Conservation (phyloP, 2,329 filamentous ascomycete genomes). For the Hirsutella thompsonii region DNA sequence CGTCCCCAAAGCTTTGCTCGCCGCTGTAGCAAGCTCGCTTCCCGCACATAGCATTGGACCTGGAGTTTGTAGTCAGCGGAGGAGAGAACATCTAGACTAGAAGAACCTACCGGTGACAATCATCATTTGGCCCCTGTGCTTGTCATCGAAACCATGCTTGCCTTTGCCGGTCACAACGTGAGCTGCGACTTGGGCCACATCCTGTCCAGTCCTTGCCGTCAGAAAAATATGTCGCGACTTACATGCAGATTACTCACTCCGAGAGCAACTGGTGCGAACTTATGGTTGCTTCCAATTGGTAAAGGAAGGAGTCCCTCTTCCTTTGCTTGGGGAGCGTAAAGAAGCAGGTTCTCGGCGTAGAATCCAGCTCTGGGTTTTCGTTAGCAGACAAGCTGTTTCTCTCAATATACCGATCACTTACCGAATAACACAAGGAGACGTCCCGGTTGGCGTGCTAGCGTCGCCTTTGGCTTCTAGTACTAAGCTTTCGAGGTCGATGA, state of each 20-base stretch:
- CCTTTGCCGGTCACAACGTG: neutral
- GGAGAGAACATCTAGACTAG: neutral
- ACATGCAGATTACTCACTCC: neutral
- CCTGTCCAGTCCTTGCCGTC: neutral
- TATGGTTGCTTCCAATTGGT: neutral
- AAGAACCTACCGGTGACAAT: neutral
- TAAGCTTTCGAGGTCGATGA: neutral
- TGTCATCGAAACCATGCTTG: neutral
- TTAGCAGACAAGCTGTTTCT: neutral
- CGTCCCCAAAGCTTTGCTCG: slow-evolving; percentile 27
- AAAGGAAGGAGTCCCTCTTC: neutral
- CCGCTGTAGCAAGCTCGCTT: slow-evolving; percentile 30
- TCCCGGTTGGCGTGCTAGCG: neutral
- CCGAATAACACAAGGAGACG: neutral
- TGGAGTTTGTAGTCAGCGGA: slow-evolving; percentile 6
- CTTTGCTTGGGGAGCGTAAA: neutral
- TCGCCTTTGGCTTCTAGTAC: neutral
- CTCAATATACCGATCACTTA: neutral
- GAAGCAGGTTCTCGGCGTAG: neutral
- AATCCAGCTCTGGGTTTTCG: neutral
- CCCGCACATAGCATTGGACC: slow-evolving; percentile 33
- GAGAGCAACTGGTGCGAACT: neutral
- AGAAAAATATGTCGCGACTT: neutral
- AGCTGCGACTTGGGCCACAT: neutral
- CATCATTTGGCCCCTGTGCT: neutral